phyloP scores from a whole-genome alignment of 495 filamentous ascomycete species.

The Lentithecium fluviatile region DNA sequence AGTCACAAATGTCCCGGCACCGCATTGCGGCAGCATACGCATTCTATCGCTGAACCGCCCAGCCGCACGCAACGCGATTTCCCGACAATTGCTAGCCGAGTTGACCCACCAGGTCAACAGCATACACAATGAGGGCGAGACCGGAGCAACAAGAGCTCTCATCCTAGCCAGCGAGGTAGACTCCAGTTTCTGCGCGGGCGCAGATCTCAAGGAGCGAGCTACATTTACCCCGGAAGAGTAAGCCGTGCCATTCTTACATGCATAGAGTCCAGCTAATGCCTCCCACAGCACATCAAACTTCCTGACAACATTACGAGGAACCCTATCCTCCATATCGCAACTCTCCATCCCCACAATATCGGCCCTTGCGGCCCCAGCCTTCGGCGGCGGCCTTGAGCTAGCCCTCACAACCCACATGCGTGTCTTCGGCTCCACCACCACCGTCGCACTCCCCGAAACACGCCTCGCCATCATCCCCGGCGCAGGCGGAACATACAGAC shows the following conservation, averaged over 20 bases:
- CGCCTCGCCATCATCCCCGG: slow-evolving; percentile 90
- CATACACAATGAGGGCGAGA: slow-evolving; percentile 65
- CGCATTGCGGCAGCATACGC: slow-evolving; percentile 78
- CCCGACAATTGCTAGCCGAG: slow-evolving; percentile 66
- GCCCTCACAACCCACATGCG: slow-evolving; percentile 83
- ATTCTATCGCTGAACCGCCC: slow-evolving; percentile 86
- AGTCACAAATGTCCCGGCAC: slow-evolving; percentile 69
- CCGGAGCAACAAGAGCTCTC: slow-evolving; percentile 68
- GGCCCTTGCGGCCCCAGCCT: slow-evolving; percentile 73
- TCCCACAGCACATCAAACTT: slow-evolving; percentile 66
- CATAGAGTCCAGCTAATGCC: neutral
- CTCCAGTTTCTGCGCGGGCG: slow-evolving; percentile 85
- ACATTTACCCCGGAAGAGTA: slow-evolving; percentile 70
- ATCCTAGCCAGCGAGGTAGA: slow-evolving; percentile 77
- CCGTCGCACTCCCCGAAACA: slow-evolving; percentile 85
- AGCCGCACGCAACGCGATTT: slow-evolving; percentile 84
- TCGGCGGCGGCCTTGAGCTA: slow-evolving; percentile 91
- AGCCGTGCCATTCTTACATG: slow-evolving; percentile 13
- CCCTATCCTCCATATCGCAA: slow-evolving; percentile 63
- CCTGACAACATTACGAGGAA: slow-evolving; percentile 67
- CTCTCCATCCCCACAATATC: slow-evolving; percentile 88
- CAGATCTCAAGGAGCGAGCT: slow-evolving; percentile 85
- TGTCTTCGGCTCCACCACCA: slow-evolving; percentile 69
- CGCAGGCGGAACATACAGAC: slow-evolving; percentile 85
- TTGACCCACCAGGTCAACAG: slow-evolving; percentile 67